Base-by-base conservation (phyloP, 2,329 filamentous ascomycete genomes). In the Arthrobotrys conoides region DNA sequence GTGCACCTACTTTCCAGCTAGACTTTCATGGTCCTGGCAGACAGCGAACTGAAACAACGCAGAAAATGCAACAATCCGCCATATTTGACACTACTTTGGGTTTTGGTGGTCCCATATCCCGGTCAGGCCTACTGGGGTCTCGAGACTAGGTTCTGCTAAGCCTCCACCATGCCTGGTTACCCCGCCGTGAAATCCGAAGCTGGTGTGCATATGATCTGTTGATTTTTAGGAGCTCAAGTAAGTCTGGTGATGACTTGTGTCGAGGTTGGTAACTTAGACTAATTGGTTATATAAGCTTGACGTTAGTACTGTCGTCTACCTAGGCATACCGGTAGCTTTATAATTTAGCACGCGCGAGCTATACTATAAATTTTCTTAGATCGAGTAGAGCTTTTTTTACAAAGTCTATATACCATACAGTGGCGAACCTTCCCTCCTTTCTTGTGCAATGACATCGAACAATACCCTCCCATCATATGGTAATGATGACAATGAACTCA, bases 51-150 rank as follows among this genome's bases (percentile, higher is more conserved):
- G 10, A 5, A 9, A 36, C 61, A 65, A 65, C 61, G 24, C 61
- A 36, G 49, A 38, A 65, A 65, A 65, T 65, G 24, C 61, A 65
- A 65, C 61, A 49, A 65, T 30, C 27, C n/a, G 38, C 59, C n/a
- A 20, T 18, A 20, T 33, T 12, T 46, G 14, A 55, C 27, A 36
- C 59, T n/a, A n/a, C 6, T 44, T 33, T 24, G 41, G 27, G 5
- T 30, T 20, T 30, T 30, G 27, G 27, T 30, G 6, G n/a, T n/a
- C n/a, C n/a, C n/a, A 30, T 30, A 30, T 30, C 27, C 27, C 27
- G 27, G 6, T 3, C 27, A 30, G 22, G 14, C 51, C 14, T 18
- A 5, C 14, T 57, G n/a, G 30, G 33, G 33, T 36, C 33, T 36
- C 33, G 33, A 36, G 4, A 44, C 14, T 18, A 59, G 30, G 33